Conservation (phyloP, 2,329 filamentous ascomycete species). For the Aureobasidium sp. region DNA sequence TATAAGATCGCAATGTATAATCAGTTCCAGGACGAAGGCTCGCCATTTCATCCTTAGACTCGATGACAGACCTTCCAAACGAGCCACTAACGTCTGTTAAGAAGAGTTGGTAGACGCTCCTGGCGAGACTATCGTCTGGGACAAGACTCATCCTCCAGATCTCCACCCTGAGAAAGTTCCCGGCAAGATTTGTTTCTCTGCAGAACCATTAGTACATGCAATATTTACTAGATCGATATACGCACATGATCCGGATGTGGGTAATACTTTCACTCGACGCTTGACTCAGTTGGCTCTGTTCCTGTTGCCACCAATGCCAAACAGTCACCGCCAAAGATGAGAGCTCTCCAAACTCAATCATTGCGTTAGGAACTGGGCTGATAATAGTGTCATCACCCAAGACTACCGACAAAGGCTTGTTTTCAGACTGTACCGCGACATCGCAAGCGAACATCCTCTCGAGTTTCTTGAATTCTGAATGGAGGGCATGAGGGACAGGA, state of each 20-base stretch:
- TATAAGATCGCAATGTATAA: background rate
- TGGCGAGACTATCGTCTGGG: background rate
- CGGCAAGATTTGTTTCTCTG: background rate
- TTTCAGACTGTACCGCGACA: no score
- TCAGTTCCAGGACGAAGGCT: background rate
- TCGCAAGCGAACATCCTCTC: background rate
- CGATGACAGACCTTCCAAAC: background rate
- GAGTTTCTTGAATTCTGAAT: no score
- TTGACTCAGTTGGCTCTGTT: no score
- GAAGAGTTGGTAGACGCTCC: background rate
- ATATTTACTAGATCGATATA: background rate
- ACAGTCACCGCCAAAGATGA: background rate
- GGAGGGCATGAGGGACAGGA: background rate
- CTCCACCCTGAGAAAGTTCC: background rate
- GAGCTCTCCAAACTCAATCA: background rate
- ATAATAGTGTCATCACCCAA: background rate
- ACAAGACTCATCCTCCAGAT: background rate
- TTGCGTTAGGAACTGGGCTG: background rate
- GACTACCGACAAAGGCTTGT: background rate
- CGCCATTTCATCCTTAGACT: background rate
- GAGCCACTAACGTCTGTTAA: no score
- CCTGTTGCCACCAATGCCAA: background rate
- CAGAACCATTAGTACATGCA: background rate
- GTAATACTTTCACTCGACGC: background rate
- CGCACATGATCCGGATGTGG: background rate